These are phyloP conservation scores for Zea luxurians DNA, from an alignment of 176 grass and related monocot genomes.

Conservation along the genomic window DNA sequence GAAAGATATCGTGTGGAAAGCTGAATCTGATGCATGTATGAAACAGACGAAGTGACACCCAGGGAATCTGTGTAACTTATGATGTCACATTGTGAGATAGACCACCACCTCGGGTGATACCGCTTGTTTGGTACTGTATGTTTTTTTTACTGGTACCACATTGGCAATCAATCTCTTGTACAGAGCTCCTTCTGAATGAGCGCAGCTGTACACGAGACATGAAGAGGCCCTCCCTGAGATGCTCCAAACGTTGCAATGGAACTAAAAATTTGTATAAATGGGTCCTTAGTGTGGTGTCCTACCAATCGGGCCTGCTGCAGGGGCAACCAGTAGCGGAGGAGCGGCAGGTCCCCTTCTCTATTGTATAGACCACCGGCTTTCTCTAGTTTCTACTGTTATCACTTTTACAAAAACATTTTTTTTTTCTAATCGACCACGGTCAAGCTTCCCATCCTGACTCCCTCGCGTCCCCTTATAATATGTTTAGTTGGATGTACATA, in stretches of 20 bases:
- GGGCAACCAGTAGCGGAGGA: no score
- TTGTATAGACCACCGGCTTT: no score
- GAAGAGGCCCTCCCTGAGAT: conserved; percentile 38
- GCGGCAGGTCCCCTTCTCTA: no score
- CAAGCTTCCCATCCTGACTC: no score
- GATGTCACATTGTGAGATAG: not conserved
- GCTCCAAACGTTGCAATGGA: conserved; percentile 4
- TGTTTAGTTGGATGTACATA: no score
- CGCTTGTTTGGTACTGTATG: not conserved
- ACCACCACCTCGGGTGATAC: conserved; percentile 11
- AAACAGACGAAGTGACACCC: conserved; percentile 35
- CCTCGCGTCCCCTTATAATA: no score
- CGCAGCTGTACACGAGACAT: conserved; percentile 8
- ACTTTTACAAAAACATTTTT: no score
- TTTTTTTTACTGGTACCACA: not conserved
- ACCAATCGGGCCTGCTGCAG: no score
- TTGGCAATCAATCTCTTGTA: not conserved
- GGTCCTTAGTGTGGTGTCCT: no score
- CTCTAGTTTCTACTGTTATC: no score
- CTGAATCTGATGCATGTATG: conserved; percentile 60
- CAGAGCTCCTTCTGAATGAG: not conserved
- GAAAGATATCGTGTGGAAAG: conserved; percentile 94
- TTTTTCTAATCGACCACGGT: no score
- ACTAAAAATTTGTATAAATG: no score
- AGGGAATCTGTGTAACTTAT: not conserved